Evolutionary conservation across 768 basidiomycete species (phyloP).

Genomic region (Amanita rubescens): DNA sequence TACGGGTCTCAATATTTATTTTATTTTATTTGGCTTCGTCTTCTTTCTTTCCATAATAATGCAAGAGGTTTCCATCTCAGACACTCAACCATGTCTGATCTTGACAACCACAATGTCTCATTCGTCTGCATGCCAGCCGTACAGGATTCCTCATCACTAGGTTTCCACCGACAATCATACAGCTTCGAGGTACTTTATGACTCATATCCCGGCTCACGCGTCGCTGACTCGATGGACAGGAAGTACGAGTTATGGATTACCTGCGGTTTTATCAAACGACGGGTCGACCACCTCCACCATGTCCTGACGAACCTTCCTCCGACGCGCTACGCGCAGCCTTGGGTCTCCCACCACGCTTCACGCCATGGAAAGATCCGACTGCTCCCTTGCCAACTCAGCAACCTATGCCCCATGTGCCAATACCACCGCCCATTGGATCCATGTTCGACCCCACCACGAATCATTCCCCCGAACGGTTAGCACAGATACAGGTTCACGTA

Average conservation of each 20-base stretch:
- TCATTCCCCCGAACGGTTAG: conserved; percentile 11
- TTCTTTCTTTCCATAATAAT: not conserved
- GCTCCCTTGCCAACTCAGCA: not conserved
- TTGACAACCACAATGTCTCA: not conserved
- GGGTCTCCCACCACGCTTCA: conserved; percentile 44
- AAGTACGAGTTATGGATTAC: conserved; percentile 50
- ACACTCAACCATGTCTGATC: not conserved
- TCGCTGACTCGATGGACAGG: conserved; percentile 27
- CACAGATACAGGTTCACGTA: conserved; percentile 16
- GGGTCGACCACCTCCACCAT: conserved; percentile 40
- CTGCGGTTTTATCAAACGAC: conserved; percentile 39
- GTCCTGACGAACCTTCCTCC: conserved; percentile 39
- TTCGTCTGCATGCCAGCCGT: conserved; percentile 9
- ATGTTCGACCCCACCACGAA: not conserved
- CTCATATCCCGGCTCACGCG: not conserved
- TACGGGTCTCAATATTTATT: conserved; percentile 53
- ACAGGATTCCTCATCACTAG: conserved; percentile 10
- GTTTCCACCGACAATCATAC: conserved; percentile 12
- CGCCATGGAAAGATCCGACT: conserved; percentile 24
- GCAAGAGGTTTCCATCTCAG: too few species aligned
- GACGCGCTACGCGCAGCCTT: conserved; percentile 35
- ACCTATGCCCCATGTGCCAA: not conserved
- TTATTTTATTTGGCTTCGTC: conserved; percentile 16
- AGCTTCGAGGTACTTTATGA: conserved; percentile 22
- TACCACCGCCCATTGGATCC: not conserved